Base-by-base conservation (phyloP, 2,329 filamentous ascomycete species). In the Beauveria australis region DNA sequence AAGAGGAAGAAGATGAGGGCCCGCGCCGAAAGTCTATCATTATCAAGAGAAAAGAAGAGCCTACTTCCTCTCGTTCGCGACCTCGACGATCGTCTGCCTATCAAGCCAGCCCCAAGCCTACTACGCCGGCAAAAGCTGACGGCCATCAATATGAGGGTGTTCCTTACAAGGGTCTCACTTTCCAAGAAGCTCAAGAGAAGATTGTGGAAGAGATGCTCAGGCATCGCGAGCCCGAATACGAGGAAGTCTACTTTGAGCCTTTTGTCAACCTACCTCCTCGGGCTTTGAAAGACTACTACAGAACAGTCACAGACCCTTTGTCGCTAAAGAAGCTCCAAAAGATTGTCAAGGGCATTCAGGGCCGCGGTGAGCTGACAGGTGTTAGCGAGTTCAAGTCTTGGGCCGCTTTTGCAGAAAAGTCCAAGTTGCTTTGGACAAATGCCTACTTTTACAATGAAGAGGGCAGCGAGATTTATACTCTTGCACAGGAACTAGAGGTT, bases 361-460 rank as follows among this genome's bases (percentile, higher is more conserved):
- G 88, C 24, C 83, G 89, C 49, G 81, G 83, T 47, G 82, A 85
- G 28, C 79, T 84, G 7, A 88, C 87, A 0, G 82, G 82, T 1
- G 68, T 80, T 5, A 85, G 79, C 53, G 86, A 91, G 53, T 91
- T 92, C 74, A 92, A 91, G 71, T 89, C 79, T 55, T 97, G 92
- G 92, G 81, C 86, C 61, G 81, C 86, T 1, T 91, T 96, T 65
- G 91, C 91, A 71, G 86, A 92, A 59, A 89, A 89, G 68, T 81
- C 90, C 14, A 89, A 86, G 67, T 81, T 90, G 57, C 86, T 97
- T 48, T 97, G 92, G 92, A 82, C 81, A 53, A 97, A 97, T 72
- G 91, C 92, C 0, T 89, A 86, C 68, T 88, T 88, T 62, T 97
- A 93, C 78, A 97, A 97, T 66, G 91, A 96, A 72, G 92, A 96